Base-by-base conservation (phyloP, 2,329 filamentous ascomycete species). In the Hypoxylon sp. region DNA sequence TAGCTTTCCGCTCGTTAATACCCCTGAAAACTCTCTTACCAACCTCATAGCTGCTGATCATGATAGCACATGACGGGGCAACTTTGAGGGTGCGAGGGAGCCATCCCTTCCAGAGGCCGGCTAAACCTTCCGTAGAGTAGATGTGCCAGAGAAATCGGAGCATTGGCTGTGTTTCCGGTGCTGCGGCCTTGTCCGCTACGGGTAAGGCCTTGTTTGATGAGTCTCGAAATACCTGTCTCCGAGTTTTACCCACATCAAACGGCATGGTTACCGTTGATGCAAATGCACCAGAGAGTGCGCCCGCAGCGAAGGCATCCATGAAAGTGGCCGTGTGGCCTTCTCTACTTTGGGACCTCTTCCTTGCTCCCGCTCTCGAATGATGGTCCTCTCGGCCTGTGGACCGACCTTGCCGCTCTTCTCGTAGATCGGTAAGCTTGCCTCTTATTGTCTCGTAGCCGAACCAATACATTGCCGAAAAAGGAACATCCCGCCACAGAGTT, bases 31-130 rank as follows among this genome's bases (percentile, higher is more conserved):
- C 90, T 79, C 92, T 91, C 85, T 99, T 99, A 55, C 96, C 94
- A 38, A 98, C 88, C 80, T 99, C 96, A 79, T 98, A 99, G 77
- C 91, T 97, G 78, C 93, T 97, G 77, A 99, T 98, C 96, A 99
- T 99, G 78, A 99, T 98, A 28, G 96, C 96, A 80, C 96, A 99
- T 0, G 95, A 93, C 0, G 96, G 96, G 1, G 96, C 95, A 4
- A 99, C 94, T 79, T 98, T 98, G 67, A 98, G 83, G 72, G 93
- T 97, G 41, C 96, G 86, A 0, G 96, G 94, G 23, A 93, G 91
- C 93, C 94, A 98, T 46, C 96, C 96, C 74, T 86, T 92, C 87
- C 97, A 98, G 4, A 99, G 82, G 0, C 96, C 96, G 1, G 87
- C 78, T 14, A 89, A 78, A 1, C 96, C 96, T 80, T 98, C 95